Evolutionary conservation across 2,329 filamentous ascomycete genomes (phyloP).

Genomic region (Colletotrichum sp.): DNA sequence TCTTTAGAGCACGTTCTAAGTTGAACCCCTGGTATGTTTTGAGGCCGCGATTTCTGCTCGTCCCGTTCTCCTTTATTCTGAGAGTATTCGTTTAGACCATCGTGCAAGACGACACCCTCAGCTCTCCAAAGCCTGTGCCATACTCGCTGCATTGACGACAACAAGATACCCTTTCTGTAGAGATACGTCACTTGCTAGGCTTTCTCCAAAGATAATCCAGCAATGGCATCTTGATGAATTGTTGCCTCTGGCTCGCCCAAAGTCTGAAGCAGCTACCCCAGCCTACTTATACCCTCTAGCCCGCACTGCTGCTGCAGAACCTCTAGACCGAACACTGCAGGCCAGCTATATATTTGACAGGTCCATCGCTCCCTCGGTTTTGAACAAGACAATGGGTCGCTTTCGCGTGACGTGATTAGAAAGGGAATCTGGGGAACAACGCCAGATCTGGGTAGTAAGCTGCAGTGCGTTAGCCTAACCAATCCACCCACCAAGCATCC

Average conservation of each 20-base stretch:
- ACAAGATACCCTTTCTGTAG: too few species aligned
- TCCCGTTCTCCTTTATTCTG: background rate
- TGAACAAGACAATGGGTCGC: fast-evolving
- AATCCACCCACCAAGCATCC: too few species aligned
- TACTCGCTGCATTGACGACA: too few species aligned
- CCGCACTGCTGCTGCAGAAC: background rate
- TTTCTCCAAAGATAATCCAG: background rate
- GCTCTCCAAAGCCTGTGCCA: too few species aligned
- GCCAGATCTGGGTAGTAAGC: fast-evolving
- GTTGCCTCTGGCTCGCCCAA: background rate
- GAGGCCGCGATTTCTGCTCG: too few species aligned
- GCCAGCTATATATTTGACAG: background rate
- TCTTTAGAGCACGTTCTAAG: fast-evolving
- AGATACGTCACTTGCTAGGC: too few species aligned
- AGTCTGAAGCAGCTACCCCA: background rate
- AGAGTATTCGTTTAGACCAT: fast-evolving
- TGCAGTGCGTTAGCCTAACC: too few species aligned
- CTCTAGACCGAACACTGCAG: background rate
- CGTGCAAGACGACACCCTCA: too few species aligned
- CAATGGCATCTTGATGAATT: background rate
- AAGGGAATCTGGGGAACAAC: background rate
- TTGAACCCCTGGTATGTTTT: too few species aligned
- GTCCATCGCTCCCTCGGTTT: fast-evolving
- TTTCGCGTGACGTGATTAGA: too few species aligned
- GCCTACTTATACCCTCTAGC: background rate